Percentiles rank a stretch among this genome's conserved stretches.
phyloP scores from a whole-genome alignment of 1,284 basidiomycete species.

The Chiua sp. region DNA sequence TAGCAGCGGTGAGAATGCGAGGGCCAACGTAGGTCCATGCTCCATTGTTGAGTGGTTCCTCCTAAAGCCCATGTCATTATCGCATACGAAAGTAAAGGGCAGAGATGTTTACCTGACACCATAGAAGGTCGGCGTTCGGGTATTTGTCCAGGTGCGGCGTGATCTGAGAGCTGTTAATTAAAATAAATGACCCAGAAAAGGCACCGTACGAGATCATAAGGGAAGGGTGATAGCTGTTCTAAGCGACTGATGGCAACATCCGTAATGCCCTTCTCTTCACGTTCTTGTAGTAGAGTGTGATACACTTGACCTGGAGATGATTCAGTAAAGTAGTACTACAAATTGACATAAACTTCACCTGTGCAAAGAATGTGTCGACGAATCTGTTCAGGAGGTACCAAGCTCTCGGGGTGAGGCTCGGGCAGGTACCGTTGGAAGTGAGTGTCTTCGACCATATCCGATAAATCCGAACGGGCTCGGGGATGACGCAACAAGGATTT shows the following conservation, averaged over 20 bases:
- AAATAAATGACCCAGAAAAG: not conserved
- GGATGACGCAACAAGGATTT: slow-evolving; percentile 96
- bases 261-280: slow-evolving; percentile 88
- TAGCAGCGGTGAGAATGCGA: slow-evolving; percentile 82
- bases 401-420: slow-evolving; percentile 73
- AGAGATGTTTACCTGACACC: slow-evolving; percentile 74
- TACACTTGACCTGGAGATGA: slow-evolving; percentile 85
- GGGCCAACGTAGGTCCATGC: slow-evolving; percentile 95
- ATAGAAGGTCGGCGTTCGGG: slow-evolving; percentile 91
- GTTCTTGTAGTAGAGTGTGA: slow-evolving; percentile 86
- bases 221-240: slow-evolving; percentile 96
- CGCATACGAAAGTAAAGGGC: not conserved
- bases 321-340: slow-evolving; percentile 5
- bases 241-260: slow-evolving; percentile 94
- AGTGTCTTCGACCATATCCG: slow-evolving; percentile 90
- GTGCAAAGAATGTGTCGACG: slow-evolving; percentile 91
- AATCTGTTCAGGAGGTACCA: slow-evolving; percentile 87
- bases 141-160: slow-evolving; percentile 94
- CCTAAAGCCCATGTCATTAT: slow-evolving; percentile 41
- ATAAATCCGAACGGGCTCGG: slow-evolving; percentile 83
- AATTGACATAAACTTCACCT: slow-evolving; percentile 44
- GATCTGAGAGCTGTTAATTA: slow-evolving; percentile 49
- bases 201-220: slow-evolving; percentile 83
- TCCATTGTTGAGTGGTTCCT: slow-evolving; percentile 93
- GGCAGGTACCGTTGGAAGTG: slow-evolving; percentile 95